Evolutionary conservation across 1,284 basidiomycete species (phyloP).

Genomic region (Volvariella surrecta): DNA sequence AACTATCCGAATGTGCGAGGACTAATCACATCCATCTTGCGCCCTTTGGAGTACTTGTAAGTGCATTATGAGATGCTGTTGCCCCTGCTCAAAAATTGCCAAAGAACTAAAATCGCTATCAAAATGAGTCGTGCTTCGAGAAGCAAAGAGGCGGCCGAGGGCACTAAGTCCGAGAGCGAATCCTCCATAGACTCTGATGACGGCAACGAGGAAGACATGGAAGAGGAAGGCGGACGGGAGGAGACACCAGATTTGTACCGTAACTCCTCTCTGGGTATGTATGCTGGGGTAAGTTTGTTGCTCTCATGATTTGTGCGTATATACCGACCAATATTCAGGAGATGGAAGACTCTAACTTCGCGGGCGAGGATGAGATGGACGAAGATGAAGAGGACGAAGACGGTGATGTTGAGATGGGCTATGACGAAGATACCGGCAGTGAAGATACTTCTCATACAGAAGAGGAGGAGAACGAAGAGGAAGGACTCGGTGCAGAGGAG

Average conservation of each 20-base stretch:
- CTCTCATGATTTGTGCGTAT: slow-evolving; percentile 6
- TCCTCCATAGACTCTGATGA: slow-evolving; percentile 57
- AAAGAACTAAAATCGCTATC: slow-evolving; percentile 89
- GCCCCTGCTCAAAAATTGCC: slow-evolving; percentile 9
- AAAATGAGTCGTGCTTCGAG: slow-evolving; percentile 89
- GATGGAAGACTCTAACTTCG: slow-evolving; percentile 71
- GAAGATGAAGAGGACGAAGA: slow-evolving; percentile 75
- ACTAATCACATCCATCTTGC: slow-evolving; percentile 79
- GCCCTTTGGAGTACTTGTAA: slow-evolving; percentile 86
- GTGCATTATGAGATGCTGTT: slow-evolving; percentile 20
- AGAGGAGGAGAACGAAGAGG: slow-evolving; percentile 58
- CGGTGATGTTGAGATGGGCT: slow-evolving; percentile 84
- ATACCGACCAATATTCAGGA: slow-evolving; percentile 39
- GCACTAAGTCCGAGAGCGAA: slow-evolving; percentile 44
- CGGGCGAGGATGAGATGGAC: slow-evolving; percentile 75
- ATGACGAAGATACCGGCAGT: slow-evolving; percentile 72
- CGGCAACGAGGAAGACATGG: slow-evolving; percentile 55
- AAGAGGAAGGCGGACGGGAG: slow-evolving; percentile 49
- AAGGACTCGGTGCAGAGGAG: slow-evolving; percentile 50
- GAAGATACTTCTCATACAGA: slow-evolving; percentile 70
- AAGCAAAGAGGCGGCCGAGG: slow-evolving; percentile 44
- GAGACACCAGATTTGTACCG: slow-evolving; percentile 94
- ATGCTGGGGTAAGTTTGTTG: slow-evolving; percentile 61
- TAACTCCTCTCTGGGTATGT: slow-evolving; percentile 96
- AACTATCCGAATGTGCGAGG: slow-evolving; percentile 91